Conservation (phyloP, 192 early-diverging fungal genomes). For the Umbelopsis isabellina region DNA sequence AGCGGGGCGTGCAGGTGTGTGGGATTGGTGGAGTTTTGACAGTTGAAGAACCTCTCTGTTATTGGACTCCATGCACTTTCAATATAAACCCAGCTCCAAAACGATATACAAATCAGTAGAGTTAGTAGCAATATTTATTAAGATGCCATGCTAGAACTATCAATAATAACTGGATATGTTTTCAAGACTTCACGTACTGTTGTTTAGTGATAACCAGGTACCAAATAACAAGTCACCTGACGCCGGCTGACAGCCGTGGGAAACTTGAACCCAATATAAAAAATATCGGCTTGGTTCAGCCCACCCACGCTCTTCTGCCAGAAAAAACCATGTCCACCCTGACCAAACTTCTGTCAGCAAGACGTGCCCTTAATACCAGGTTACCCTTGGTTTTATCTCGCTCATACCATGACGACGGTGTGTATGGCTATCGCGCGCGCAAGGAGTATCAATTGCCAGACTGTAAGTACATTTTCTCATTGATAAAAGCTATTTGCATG, state of each 20-base stretch:
- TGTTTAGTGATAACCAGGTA: too few relatives aligned
- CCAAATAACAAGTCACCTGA: neutral
- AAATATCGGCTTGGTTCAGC: neutral
- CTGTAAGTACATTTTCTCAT: conserved; percentile 55
- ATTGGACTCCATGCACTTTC: neutral
- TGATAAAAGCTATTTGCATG: neutral
- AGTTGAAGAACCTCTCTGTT: neutral
- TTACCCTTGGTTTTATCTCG: conserved; percentile 9
- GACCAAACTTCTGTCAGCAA: conserved; percentile 10
- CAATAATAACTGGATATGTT: too few relatives aligned
- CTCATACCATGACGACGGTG: conserved; percentile 77
- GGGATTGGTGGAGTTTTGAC: conserved; percentile 12
- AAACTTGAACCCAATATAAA: conserved; percentile 14
- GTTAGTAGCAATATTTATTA: too few relatives aligned
- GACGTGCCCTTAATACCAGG: neutral
- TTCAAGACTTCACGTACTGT: too few relatives aligned
- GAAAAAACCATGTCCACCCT: conserved; percentile 7
- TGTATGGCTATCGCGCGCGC: conserved; percentile 89
- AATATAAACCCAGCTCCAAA: conserved; percentile 5
- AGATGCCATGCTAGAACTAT: too few relatives aligned
- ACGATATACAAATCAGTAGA: neutral
- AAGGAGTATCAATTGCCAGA: conserved; percentile 70
- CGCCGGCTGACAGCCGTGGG: conserved; percentile 7
- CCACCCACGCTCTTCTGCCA: conserved; percentile 5
- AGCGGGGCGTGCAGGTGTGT: neutral